Percentiles rank a stretch among this genome's conserved stretches.
Conservation (phyloP, 805 yeast genomes). For the Starmerella floricola region DNA sequence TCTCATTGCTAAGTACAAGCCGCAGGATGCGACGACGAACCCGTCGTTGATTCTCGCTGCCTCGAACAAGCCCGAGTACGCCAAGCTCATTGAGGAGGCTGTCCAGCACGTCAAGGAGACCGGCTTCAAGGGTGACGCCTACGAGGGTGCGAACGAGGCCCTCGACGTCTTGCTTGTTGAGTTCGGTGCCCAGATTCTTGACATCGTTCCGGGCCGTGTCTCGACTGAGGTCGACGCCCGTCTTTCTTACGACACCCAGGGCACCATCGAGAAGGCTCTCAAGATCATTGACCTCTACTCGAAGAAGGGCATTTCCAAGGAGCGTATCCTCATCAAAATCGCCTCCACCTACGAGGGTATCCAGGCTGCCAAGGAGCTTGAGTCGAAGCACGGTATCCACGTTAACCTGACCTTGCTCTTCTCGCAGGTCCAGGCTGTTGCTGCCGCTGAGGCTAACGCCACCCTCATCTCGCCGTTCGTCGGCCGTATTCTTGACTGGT, state of each 20-base stretch:
- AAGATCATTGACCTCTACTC: conserved; percentile 80
- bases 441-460: conserved; percentile 94
- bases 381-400: conserved; percentile 81
- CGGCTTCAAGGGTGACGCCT: conserved; percentile 25
- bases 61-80: conserved; percentile 76
- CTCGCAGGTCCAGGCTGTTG: conserved; percentile 95
- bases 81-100: conserved; percentile 80
- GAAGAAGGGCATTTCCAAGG: conserved; percentile 72
- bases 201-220: conserved; percentile 96
- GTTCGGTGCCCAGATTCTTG: conserved; percentile 86
- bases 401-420: conserved; percentile 89
- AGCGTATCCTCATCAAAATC: conserved; percentile 84
- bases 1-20: conserved; percentile 90
- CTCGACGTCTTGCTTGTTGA: conserved; percentile 88
- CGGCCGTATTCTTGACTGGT: conserved; percentile 98
- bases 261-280: conserved; percentile 85
- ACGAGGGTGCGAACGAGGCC: conserved; percentile 64
- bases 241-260: conserved; percentile 89
- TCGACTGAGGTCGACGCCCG: conserved; percentile 99
- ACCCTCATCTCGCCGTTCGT: conserved; percentile 97
- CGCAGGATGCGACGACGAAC: conserved; percentile 98
- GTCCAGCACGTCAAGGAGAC: conserved; percentile 64
- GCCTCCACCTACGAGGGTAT: conserved; percentile 99
- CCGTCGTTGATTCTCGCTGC: conserved; percentile 97
- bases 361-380: conserved; percentile 94